These are phyloP conservation scores for Colletotrichum sp. DNA, from an alignment of 2,329 filamentous ascomycete genomes.

Conservation along the genomic window DNA sequence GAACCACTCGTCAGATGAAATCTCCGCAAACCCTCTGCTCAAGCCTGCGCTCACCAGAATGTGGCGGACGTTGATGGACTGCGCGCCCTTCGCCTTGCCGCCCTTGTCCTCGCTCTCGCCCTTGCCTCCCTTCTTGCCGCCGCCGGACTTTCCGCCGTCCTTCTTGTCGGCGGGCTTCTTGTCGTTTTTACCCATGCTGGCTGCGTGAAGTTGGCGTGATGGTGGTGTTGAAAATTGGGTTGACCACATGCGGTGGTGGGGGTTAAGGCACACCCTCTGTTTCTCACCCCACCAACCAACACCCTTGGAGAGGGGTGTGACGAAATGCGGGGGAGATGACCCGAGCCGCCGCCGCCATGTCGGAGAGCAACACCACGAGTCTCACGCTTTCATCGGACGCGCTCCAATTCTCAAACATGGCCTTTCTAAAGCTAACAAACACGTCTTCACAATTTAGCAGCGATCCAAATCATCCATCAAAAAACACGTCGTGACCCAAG, in stretches of 20 bases:
- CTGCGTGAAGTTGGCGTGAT: not conserved
- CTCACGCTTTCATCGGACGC: not conserved
- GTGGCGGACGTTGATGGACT: conserved; percentile 76
- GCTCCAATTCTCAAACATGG: not conserved
- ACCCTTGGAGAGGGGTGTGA: not conserved
- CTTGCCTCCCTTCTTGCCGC: conserved; percentile 40
- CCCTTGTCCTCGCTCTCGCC: conserved; percentile 31
- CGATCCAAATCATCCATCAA: not conserved
- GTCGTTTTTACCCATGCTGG: conserved; percentile 20
- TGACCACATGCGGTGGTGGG: not conserved
- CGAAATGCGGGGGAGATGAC: not conserved
- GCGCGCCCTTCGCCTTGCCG: conserved; percentile 63
- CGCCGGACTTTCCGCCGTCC: conserved; percentile 23
- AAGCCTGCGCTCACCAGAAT: conserved; percentile 57
- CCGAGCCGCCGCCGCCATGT: not conserved
- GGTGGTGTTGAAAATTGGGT: conserved; percentile 1
- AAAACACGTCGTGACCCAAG: not conserved
- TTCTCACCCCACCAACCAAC: not conserved
- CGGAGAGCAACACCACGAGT: not conserved
- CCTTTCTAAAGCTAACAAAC: not conserved
- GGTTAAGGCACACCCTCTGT: not conserved
- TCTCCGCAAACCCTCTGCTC: not conserved
- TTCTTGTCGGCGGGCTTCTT: conserved; percentile 38
- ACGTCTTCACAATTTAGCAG: not conserved
- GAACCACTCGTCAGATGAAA: not conserved